These are phyloP conservation scores for Amanita pseudoporphyria DNA, from an alignment of 768 basidiomycete species.

Conservation along the genomic window DNA sequence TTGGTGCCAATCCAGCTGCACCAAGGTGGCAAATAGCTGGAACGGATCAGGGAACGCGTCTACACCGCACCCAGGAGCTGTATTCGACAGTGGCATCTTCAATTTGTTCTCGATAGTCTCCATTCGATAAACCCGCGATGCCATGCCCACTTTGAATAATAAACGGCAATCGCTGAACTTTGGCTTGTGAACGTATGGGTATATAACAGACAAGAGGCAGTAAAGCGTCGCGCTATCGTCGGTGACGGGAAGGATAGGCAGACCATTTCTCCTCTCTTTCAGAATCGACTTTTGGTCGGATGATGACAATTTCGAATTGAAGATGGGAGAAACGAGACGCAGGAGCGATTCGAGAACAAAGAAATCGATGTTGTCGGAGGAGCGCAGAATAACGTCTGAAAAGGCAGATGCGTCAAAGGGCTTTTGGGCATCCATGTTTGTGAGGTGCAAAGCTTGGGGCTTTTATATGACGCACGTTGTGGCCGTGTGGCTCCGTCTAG, in stretches of 20 bases:
- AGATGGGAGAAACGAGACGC: constrained; percentile 22
- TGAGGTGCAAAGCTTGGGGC: background rate
- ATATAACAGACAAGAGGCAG: constrained; percentile 7
- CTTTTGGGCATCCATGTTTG: background rate
- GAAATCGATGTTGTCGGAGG: constrained; percentile 22
- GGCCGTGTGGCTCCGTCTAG: background rate
- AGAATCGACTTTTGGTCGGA: constrained; percentile 11
- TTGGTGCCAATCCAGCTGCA: constrained; percentile 1
- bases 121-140: constrained; percentile 2
- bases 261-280: constrained; percentile 1
- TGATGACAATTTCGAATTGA: constrained; percentile 19
- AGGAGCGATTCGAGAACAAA: constrained; percentile 19
- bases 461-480: background rate
- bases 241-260: constrained; percentile 7
- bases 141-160: background rate
- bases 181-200: background rate
- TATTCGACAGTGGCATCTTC: background rate
- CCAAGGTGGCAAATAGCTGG: background rate
- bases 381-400: constrained; percentile 17
- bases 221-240: constrained; percentile 10
- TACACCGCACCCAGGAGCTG: background rate
- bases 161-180: background rate
- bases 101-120: constrained; percentile 1
- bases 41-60: background rate
- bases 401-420: constrained; percentile 4